Base-by-base conservation (phyloP, 2,329 filamentous ascomycete genomes). In the Pseudogymnoascus sp. region DNA sequence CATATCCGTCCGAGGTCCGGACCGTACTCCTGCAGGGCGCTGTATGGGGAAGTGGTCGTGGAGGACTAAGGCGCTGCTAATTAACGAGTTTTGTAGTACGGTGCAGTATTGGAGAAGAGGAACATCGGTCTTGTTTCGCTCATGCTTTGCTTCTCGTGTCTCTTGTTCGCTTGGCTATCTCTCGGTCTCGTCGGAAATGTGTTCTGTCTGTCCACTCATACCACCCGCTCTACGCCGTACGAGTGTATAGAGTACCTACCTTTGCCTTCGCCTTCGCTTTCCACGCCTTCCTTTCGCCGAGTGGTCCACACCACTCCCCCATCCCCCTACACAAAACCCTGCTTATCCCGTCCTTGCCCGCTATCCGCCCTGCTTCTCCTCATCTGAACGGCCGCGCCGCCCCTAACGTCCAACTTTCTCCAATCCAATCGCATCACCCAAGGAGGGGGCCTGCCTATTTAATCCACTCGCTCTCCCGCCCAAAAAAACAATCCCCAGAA, bases 391-490 rank as follows among this genome's bases (percentile, higher is more conserved):
- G 47, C 47, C 47, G 28, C 39, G 47, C 47, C 47, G 28, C 39
- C 39, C 39, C 25, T 18, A 32, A 32, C 28, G n/a, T 22, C 14
- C n/a, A 18, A 32, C 12, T 32, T 28, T 32, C 20, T 22, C 20
- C 20, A 22, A 22, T 22, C 47, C 47, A 54, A 54, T 54, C 47
- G 28, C 47, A 32, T 54, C 25, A 2, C 28, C 28, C 28, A 30
- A 14, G 20, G 20, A 4, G 20, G 20, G 8, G 11, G 28, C n/a
- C 47, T 54, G 28, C 47, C 47, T 54, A 54, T 54, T 54, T 54
- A 54, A 54, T 54, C 47, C 47, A 54, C 47, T 54, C 28, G 28
- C 47, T 4, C 28, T 54, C 47, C 47, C 47, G 11, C 47, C 47
- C 20, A 22, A 22, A 22, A 22, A 32, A 4, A 54, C n/a, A n/a